Base-by-base conservation (phyloP, 2,329 filamentous ascomycete species). In the Colletotrichum tofieldiae region DNA sequence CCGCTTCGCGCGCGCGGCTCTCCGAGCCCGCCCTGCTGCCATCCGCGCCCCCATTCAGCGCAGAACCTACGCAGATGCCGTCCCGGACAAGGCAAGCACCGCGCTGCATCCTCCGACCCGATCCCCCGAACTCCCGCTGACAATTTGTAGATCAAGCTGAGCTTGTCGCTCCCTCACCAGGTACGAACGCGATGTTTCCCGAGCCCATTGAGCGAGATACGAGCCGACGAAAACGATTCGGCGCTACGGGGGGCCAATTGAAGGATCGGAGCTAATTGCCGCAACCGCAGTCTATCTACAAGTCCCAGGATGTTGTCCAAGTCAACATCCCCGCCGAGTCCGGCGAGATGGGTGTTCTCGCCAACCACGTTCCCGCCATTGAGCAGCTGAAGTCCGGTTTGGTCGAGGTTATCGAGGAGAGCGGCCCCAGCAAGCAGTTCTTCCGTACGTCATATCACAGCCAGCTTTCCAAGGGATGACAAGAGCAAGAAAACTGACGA, bases 261-360 rank as follows among this genome's bases (percentile, higher is more conserved):
- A 78, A 71, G 75, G 72, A 77, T 72, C 63, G 73, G 67, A 79
- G 82, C 84, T 88, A 88, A 88, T 86, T 86, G 80, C 84, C 86
- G 84, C 87, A 86, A 81, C 68, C 43, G 74, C 82, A 95, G 93
- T 86, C 92, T 79, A 86, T 92, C 86, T 92, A 90, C 88, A 90
- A 89, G 84, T 91, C 86, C 78, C 86, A 91, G 80, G 89, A 90
- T 81, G 89, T 92, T 82, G 92, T 98, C 82, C 96, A 99, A 89
- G 96, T 99, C 89, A 99, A 99, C 91, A 93, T 99, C 81, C 93
- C 96, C 84, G 96, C 96, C 82, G 96, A 98, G 85, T 97, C 95
- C 75, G 96, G 96, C 84, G 96, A 98, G 80, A 99, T 99, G 96
- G 96, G 96, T 93, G 93, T 99, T 80, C 93, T 99, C 82, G 96